A percentile compares a stretch with the other conserved stretches of the same genome.
Evolutionary conservation across 2,329 filamentous ascomycete genomes (phyloP).

Genomic region (Dissoconium aciculare): DNA sequence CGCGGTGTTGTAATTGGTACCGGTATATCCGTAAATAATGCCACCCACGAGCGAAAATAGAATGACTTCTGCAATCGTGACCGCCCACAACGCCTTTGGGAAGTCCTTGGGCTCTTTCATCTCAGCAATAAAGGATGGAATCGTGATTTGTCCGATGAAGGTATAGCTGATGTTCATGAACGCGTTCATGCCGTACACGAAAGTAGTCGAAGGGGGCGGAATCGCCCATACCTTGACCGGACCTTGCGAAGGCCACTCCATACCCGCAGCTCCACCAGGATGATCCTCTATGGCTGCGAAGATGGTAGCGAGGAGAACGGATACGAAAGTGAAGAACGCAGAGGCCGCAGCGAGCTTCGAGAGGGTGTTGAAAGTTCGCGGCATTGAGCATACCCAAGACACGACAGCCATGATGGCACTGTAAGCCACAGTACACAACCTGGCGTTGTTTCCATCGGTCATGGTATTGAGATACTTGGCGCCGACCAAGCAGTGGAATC

Average conservation of each 20-base stretch:
- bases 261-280: conserved; percentile 46
- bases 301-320: conserved; percentile 67
- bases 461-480: conserved; percentile 86
- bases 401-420: conserved; percentile 58
- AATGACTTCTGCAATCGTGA: conserved; percentile 76
- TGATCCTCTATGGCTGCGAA: conserved; percentile 65
- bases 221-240: conserved; percentile 53
- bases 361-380: conserved; percentile 68
- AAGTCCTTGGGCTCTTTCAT: conserved; percentile 75
- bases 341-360: conserved; percentile 66
- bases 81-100: conserved; percentile 80
- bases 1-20: conserved; percentile 74
- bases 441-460: conserved; percentile 40
- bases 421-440: conserved; percentile 65
- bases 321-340: conserved; percentile 78
- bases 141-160: conserved; percentile 87
- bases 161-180: conserved; percentile 95
- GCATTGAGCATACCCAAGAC: conserved; percentile 66
- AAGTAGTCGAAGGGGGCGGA: conserved; percentile 56
- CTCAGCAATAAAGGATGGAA: conserved; percentile 89
- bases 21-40: conserved; percentile 74
- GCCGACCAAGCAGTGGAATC: conserved; percentile 68
- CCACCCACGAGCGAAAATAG: conserved; percentile 71
- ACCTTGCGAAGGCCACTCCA: conserved; percentile 30
- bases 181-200: conserved; percentile 68